Base-by-base conservation (phyloP, 306 rosid species). In the Acmispon strigosus region DNA sequence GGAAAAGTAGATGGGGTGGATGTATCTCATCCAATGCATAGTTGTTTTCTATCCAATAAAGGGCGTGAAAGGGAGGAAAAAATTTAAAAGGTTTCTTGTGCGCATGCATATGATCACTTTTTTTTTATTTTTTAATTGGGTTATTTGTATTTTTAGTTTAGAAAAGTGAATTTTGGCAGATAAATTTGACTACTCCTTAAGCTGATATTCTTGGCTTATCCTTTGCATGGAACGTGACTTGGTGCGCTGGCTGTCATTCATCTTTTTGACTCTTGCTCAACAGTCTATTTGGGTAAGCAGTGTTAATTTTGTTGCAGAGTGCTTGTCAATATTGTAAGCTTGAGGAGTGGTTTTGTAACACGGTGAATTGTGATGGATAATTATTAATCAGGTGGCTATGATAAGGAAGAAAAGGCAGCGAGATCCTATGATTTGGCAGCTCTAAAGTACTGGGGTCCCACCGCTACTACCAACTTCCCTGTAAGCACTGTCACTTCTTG, bases 391-490 rank as follows among this genome's bases (percentile, higher is more conserved):
- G 99, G 99, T 82, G 99, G 97, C 52, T 95, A 95, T 85, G 99
- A 95, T 83, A 91, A 91, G 78, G 99, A 95, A 81, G 99, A 95
- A 7, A 95, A 91, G 81, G 99, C 99, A 1, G 97, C 99, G n/a
- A 86, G 97, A 79, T 84, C 99, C 66, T 95, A 95, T 80, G 99
- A 95, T 84, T 85, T 95, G 85, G 99, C 99, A 18, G 99, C 99
- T 74, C 82, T 95, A 10, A 95, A 95, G 78, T 95, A 95, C 67
- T 95, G 99, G 99, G 99, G 99, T 27, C 84, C 95, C 7, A 74
- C 89, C 0, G 99, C 99, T 14, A 95, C 99, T 57, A 91, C 97
- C 69, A 91, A 95, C 83, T 95, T 91, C 78, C 93, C 96, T 62
- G 99, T 95, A 87, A 81, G 64, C 8, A 27, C 32, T 27, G 22